Percentiles rank a stretch among this genome's conserved stretches.
Evolutionary conservation across 306 rosid genomes (phyloP).

Genomic region (Medicago lupulina): DNA sequence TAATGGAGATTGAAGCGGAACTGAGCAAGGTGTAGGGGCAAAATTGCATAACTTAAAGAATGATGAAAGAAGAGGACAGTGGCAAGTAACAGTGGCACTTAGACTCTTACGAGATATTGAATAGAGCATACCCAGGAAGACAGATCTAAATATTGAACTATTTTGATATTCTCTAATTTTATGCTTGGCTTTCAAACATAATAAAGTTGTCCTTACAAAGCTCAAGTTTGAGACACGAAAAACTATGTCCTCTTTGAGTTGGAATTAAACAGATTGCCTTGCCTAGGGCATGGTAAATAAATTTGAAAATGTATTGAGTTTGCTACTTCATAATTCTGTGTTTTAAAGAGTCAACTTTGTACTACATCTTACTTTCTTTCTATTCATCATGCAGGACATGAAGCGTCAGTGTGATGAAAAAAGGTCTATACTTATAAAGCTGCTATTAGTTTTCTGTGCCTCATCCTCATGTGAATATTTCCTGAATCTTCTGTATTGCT

Average conservation of each 20-base stretch:
- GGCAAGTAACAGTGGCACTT: background rate
- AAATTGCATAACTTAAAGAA: constrained; percentile 21
- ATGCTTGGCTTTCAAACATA: constrained; percentile 7
- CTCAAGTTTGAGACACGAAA: constrained; percentile 33
- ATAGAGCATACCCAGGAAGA: background rate
- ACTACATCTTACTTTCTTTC: constrained; percentile 43
- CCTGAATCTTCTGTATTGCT: constrained; percentile 53
- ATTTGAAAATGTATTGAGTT: constrained; percentile 26
- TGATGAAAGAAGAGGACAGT: constrained; percentile 9
- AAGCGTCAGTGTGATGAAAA: constrained; percentile 91
- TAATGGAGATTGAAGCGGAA: constrained; percentile 16
- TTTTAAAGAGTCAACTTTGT: constrained; percentile 20
- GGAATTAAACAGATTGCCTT: constrained; percentile 20
- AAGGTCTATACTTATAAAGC: constrained; percentile 52
- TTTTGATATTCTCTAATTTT: constrained; percentile 5
- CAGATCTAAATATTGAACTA: constrained; percentile 29
- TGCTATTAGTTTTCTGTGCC: constrained; percentile 33
- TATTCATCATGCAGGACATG: constrained; percentile 77
- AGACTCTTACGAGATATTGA: background rate
- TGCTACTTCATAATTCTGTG: constrained; percentile 21
- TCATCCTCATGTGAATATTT: constrained; percentile 23
- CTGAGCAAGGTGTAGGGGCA: constrained; percentile 21
- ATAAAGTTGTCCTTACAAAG: constrained; percentile 2
- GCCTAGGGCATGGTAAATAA: constrained; percentile 27
- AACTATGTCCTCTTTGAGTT: constrained; percentile 26